Conservation (phyloP, 1,284 basidiomycete species). For the Malassezia sp. region DNA sequence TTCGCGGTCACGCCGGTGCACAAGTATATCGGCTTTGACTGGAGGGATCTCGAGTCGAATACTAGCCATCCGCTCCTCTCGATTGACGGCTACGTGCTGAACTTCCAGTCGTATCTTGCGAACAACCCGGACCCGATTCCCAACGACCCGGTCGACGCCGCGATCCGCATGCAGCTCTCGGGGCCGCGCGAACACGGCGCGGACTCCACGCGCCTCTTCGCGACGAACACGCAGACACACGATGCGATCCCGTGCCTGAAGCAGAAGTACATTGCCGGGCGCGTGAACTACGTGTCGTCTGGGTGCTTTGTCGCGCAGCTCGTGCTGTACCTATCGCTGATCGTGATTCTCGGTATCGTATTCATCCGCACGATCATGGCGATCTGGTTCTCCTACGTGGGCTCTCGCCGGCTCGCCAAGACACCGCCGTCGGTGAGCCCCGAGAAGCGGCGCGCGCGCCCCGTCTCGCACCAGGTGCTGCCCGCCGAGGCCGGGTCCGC, state of each 20-base stretch:
- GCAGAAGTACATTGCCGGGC: constrained; percentile 57
- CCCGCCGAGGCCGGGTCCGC: constrained; percentile 86
- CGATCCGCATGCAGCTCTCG: constrained; percentile 64
- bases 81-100: constrained; percentile 83
- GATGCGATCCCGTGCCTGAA: constrained; percentile 34
- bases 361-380: constrained; percentile 90
- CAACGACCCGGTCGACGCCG: constrained; percentile 67
- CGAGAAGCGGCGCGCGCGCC: constrained; percentile 25
- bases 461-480: constrained; percentile 84
- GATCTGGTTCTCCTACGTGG: constrained; percentile 89
- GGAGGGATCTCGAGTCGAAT: constrained; percentile 37
- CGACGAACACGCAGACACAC: constrained; percentile 20
- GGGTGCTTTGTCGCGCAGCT: constrained; percentile 86
- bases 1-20: too few species aligned
- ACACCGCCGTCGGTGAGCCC: constrained; percentile 49
- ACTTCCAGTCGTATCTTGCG: constrained; percentile 71
- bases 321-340: constrained; percentile 79
- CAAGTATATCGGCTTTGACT: constrained; percentile 33
- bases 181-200: constrained; percentile 54
- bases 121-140: constrained; percentile 58
- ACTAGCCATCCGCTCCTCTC: constrained; percentile 50
- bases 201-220: constrained; percentile 60
- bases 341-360: constrained; percentile 81
- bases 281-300: constrained; percentile 89
- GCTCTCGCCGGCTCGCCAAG: constrained; percentile 54